Base-by-base conservation (phyloP, 129 eudicot genomes). In the Apium graveolens region DNA sequence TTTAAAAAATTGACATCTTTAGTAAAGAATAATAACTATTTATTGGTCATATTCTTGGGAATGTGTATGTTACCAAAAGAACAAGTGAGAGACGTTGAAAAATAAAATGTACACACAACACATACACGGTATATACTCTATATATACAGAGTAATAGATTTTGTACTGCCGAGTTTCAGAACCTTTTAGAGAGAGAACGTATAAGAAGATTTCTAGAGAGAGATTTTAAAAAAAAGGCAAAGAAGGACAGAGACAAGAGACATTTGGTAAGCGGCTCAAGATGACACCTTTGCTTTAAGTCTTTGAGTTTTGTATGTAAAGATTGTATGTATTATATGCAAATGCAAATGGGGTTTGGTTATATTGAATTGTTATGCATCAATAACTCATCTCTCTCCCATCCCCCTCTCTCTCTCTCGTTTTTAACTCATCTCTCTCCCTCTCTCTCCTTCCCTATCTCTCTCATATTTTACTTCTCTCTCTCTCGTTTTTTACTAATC, bases 221-320 rank as follows among this genome's bases (percentile, higher is more conserved):
- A 77, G 79, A 26, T 35, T 44, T 44, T 44, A 11, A n/a, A 13
- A 39, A 45, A 41, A 73, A 73, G 57, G 38, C 1, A 42, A 35
- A 37, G 26, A 27, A 44, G 16, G 75, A 74, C 29, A 17, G 75
- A 39, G 83, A 74, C 79, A 70, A 74, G 83, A 80, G 41, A 34
- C 75, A 80, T 75, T 80, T 73, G 83, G 83, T 74, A 74, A 80
- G 82, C 78, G 78, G 82, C 78, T 75, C 78, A 80, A 72, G 37
- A 51, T 65, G 69, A 34, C 68, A 79, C 51, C 74, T 60, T 29
- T 65, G 45, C 26, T 42, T 24, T 72, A 45, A 72, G 37, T 10
- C 29, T 10, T 55, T 55, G 65, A 21, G 62, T 41, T 51, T 53
- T 53, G 27, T 57, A 10, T 57, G 65, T 57, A 26, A n/a, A 60